Evolutionary conservation across 176 grass and related monocot genomes (phyloP).

Genomic region (Sorghum bicolor): DNA sequence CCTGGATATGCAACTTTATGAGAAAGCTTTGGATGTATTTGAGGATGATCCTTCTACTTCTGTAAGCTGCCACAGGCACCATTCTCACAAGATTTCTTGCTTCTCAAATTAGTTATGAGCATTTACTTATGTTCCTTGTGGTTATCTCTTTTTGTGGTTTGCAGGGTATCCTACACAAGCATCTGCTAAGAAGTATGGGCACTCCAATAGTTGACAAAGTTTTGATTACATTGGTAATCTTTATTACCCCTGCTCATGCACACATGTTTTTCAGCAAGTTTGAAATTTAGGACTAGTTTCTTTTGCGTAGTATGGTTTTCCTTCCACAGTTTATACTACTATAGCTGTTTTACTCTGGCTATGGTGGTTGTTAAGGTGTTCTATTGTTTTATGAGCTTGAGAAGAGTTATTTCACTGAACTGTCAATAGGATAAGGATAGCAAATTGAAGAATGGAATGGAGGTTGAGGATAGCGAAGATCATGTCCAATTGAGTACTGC

Average conservation of each 20-base stretch:
- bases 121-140: constrained; percentile 33
- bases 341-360: constrained; percentile 4
- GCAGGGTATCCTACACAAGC: constrained; percentile 85
- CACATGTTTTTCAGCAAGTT: constrained; percentile 9
- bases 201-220: constrained; percentile 67
- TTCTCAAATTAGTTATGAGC: constrained; percentile 24
- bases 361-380: not conserved
- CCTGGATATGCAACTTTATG: constrained; percentile 89
- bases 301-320: not conserved
- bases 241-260: not conserved
- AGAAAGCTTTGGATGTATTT: constrained; percentile 91
- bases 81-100: constrained; percentile 22
- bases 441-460: constrained; percentile 90
- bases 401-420: constrained; percentile 19
- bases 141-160: constrained; percentile 24
- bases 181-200: constrained; percentile 83
- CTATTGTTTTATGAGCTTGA: constrained; percentile 12
- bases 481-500: constrained; percentile 45
- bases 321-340: not conserved
- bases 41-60: constrained; percentile 81
- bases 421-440: constrained; percentile 68
- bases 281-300: constrained; percentile 8
- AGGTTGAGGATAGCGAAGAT: constrained; percentile 55
- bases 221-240: constrained; percentile 68
- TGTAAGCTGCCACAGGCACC: constrained; percentile 50